Conservation (phyloP, 2,329 filamentous ascomycete genomes). For the Penicillium sp. region DNA sequence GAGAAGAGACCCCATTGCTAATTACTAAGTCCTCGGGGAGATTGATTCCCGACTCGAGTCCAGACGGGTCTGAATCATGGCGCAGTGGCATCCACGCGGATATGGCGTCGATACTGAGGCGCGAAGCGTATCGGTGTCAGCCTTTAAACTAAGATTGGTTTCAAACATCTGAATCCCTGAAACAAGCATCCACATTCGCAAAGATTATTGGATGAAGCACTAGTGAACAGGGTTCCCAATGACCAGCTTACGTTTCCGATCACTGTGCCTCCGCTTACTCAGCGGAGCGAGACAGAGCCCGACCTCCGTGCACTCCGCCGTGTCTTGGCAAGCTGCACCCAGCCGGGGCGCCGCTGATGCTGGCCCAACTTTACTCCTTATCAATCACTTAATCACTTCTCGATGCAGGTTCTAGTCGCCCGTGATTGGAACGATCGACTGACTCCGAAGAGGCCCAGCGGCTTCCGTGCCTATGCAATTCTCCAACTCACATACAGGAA, state of each 20-base stretch:
- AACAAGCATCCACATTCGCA: not conserved
- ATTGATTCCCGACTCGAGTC: not conserved
- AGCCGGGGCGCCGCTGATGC: not conserved
- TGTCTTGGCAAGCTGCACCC: not conserved
- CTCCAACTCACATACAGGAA: not conserved
- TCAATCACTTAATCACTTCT: conserved; percentile 6
- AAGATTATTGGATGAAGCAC: not conserved
- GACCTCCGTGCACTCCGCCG: not conserved
- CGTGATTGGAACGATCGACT: not conserved
- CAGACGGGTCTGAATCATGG: not conserved
- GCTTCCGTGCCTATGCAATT: too few species aligned
- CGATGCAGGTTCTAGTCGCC: not conserved
- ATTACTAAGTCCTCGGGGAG: not conserved
- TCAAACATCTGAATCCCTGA: not conserved
- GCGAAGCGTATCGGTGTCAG: not conserved
- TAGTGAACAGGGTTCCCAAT: not conserved
- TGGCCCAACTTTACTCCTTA: not conserved
- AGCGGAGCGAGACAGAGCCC: not conserved
- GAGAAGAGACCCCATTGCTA: not conserved
- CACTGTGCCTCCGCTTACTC: conserved; percentile 6
- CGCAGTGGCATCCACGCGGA: not conserved
- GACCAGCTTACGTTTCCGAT: not conserved
- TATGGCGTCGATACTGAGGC: not conserved
- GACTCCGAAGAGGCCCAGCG: not conserved
- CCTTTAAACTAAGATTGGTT: not conserved